A percentile compares a stretch with the other conserved stretches of the same genome.
Evolutionary conservation across 139 green algal species (phyloP).

Genomic region (Astrephomene gubernaculifera): DNA sequence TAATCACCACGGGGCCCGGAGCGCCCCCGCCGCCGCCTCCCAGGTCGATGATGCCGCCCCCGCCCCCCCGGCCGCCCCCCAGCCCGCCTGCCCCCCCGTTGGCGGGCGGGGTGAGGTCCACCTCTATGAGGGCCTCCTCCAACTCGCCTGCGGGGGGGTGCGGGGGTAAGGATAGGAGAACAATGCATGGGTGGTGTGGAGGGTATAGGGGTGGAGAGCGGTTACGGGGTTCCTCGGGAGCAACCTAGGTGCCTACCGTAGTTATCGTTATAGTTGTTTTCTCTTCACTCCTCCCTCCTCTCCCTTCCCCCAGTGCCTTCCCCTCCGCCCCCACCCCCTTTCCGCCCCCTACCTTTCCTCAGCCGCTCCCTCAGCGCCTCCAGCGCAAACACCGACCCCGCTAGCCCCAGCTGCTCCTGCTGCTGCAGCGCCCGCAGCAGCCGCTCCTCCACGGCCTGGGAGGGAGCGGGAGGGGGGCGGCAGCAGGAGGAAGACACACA

Average conservation of each 20-base stretch:
- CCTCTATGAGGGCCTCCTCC: conserved; percentile 52
- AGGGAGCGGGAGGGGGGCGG: too few relatives aligned
- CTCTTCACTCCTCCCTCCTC: too few relatives aligned
- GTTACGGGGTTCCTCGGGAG: too few relatives aligned
- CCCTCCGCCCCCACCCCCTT: not conserved
- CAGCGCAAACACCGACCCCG: not conserved
- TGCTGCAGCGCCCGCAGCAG: conserved; percentile 17
- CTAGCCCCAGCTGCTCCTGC: conserved; percentile 13
- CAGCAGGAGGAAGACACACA: too few relatives aligned
- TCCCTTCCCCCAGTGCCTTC: not conserved
- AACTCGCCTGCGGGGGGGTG: conserved; percentile 41
- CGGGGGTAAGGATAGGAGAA: too few relatives aligned
- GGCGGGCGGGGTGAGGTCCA: conserved; percentile 47
- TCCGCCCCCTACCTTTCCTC: not conserved
- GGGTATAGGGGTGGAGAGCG: too few relatives aligned
- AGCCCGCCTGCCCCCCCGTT: not conserved
- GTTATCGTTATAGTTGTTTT: too few relatives aligned
- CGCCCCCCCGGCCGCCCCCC: conserved; percentile 21
- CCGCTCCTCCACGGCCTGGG: conserved; percentile 37
- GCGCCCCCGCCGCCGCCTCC: conserved; percentile 3
- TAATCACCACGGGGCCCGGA: conserved; percentile 8
- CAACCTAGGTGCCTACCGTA: too few relatives aligned
- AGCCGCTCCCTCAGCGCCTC: conserved; percentile 29
- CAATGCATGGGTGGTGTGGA: too few relatives aligned
- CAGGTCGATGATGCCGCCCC: conserved; percentile 43